These are phyloP conservation scores for Termitomyces sp. DNA, from an alignment of 768 basidiomycete species.

Conservation along the genomic window DNA sequence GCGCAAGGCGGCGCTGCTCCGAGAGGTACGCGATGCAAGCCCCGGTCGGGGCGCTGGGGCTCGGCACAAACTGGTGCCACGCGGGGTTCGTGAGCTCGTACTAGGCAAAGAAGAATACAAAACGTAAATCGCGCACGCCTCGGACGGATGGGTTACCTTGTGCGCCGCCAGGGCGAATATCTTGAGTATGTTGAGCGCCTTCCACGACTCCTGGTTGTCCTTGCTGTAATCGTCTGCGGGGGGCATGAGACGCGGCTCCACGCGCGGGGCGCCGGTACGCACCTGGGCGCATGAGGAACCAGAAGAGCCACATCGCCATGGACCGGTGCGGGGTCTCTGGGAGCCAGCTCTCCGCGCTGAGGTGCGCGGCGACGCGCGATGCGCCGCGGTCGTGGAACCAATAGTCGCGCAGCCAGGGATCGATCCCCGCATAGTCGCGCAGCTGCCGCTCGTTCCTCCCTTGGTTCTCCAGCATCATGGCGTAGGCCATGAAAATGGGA, in stretches of 20 bases:
- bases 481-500: slow-evolving; percentile 62
- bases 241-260: not conserved
- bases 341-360: slow-evolving; percentile 52
- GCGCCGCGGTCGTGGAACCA: slow-evolving; percentile 60
- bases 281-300: slow-evolving; percentile 66
- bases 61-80: slow-evolving; percentile 55
- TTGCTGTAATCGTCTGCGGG: slow-evolving; percentile 42
- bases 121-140: slow-evolving; percentile 3
- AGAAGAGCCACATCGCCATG: slow-evolving; percentile 76
- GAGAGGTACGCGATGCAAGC: slow-evolving; percentile 37
- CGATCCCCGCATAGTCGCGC: slow-evolving; percentile 59
- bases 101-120: no score
- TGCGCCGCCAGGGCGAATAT: slow-evolving; percentile 66
- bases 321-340: slow-evolving; percentile 43
- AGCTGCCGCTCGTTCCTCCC: slow-evolving; percentile 68
- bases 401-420: slow-evolving; percentile 59
- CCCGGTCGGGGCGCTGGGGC: slow-evolving; percentile 16
- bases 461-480: slow-evolving; percentile 81
- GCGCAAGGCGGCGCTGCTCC: slow-evolving; percentile 37
- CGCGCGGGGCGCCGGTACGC: slow-evolving; percentile 21
- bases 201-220: slow-evolving; percentile 34
- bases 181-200: slow-evolving; percentile 48
- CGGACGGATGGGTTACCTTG: slow-evolving; percentile 25
- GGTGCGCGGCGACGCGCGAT: slow-evolving; percentile 38
- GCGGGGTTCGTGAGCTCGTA: slow-evolving; percentile 53